A percentile compares a stretch with the other conserved stretches of the same genome.
Evolutionary conservation across 139 green algal genomes (phyloP).

Genomic region (Volvox africanus): DNA sequence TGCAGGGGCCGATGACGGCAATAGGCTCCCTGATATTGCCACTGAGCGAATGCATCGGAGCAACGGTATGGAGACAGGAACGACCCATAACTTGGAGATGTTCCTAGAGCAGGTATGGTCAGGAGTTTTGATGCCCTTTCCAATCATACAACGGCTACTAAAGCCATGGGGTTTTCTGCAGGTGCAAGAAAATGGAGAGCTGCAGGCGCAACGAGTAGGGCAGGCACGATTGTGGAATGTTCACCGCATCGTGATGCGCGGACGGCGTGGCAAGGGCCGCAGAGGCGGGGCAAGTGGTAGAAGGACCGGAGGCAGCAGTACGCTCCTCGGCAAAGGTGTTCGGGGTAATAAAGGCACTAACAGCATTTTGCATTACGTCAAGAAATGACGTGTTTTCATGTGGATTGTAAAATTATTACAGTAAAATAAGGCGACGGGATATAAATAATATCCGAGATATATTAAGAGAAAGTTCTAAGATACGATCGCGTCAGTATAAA

Average conservation of each 20-base stretch:
- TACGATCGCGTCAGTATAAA: too few species aligned
- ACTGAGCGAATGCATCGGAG: neutral
- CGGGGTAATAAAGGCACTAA: too few species aligned
- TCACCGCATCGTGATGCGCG: neutral
- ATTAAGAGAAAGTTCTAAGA: too few species aligned
- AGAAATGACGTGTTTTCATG: neutral
- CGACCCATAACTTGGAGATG: neutral
- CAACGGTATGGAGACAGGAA: neutral
- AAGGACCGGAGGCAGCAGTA: neutral
- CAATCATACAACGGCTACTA: too few species aligned
- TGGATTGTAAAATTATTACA: too few species aligned
- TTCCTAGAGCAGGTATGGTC: neutral
- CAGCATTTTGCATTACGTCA: neutral
- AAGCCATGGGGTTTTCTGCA: neutral
- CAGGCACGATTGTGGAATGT: neutral
- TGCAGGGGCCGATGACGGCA: neutral
- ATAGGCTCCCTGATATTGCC: neutral
- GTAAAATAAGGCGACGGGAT: too few species aligned
- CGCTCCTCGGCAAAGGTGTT: neutral
- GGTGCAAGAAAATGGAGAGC: slow-evolving; percentile 7
- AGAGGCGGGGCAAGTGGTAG: neutral
- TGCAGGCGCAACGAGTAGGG: slow-evolving; percentile 7
- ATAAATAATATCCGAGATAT: too few species aligned
- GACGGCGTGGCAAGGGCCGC: neutral
- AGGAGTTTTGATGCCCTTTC: neutral